Evolutionary conservation across 441 rosid genomes (phyloP).

Genomic region (Dalechampia spathulata): DNA sequence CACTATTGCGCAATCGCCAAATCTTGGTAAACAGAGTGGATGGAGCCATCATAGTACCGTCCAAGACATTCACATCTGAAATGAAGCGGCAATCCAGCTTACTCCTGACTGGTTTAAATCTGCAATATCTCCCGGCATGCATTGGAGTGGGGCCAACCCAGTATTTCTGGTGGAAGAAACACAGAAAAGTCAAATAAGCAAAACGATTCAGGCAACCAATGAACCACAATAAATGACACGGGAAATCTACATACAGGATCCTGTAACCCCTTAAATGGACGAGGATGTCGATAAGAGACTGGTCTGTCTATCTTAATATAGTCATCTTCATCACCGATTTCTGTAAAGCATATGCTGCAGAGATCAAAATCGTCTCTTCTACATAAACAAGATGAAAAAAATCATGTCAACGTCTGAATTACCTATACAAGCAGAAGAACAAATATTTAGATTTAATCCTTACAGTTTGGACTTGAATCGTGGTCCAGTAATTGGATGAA

Average conservation of each 20-base stretch:
- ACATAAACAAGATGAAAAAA: conserved; percentile 28
- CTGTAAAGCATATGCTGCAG: conserved; percentile 68
- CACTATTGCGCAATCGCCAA: conserved; percentile 86
- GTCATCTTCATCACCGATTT: conserved; percentile 62
- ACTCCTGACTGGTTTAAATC: no score
- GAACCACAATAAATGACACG: background rate
- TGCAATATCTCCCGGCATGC: no score
- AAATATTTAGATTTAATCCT: conserved; percentile 7
- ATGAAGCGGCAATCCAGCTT: conserved; percentile 70
- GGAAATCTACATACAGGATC: conserved; percentile 27
- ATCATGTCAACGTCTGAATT: no score
- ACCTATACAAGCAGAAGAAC: no score
- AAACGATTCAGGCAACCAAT: background rate
- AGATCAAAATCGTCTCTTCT: conserved; percentile 83
- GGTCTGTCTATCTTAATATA: conserved; percentile 72
- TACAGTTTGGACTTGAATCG: conserved; percentile 91
- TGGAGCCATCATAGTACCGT: conserved; percentile 79
- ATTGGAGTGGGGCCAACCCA: conserved; percentile 23
- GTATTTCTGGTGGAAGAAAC: conserved; percentile 8
- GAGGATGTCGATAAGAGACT: conserved; percentile 24
- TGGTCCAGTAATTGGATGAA: conserved; percentile 77
- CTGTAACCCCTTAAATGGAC: conserved; percentile 30
- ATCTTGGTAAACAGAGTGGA: conserved; percentile 72
- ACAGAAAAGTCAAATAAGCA: background rate
- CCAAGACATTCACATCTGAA: conserved; percentile 71